Evolutionary conservation across 2,329 filamentous ascomycete genomes (phyloP), one percentile per base, ranked within the genome.

Genomic region (Penicillium sclerotiorum): DNA sequence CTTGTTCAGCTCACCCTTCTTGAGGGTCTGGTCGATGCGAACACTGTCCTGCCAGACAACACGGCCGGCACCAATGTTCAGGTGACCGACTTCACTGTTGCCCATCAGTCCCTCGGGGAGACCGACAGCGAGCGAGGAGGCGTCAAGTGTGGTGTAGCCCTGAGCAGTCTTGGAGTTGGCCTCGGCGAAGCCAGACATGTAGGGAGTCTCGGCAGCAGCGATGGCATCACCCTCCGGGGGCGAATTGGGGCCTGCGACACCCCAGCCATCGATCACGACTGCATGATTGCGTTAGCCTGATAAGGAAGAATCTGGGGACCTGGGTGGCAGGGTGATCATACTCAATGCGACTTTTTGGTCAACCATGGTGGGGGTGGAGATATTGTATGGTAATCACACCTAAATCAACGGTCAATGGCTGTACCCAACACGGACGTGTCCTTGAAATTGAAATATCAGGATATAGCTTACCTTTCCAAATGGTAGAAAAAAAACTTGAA

Each of bases 191-290:
- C 84, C 85, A 74, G 96, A 93, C 94, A 99, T 99, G 71, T 88
- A 84, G 39, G 94, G 94, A 50, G 94, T 97, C 60, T 96, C 82
- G 62, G 93, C 94, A 57, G 89, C 89, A 63, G 92, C 86, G 72
- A 99, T 97, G 69, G 94, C 94, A 79, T 99, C 93, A 74, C 94
- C 93, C 74, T 95, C 74, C 67, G 89, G 88, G 65, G 88, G 89
- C 49, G 91, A 95, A 51, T 86, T 77, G 60, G 87, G 86, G 57
- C 85, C 85, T 65, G 92, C 84, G 66, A 97, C 84, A 69, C 94
- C 94, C 94, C 94, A 99, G 69, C 94, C 94, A 78, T 99, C 94
- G 80, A 99, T 99, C 77, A 97, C 94, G 83, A 99, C 88, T 91
- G 68, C 69, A 80, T 68, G 43, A 35, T 44, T 20, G 21, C 32